Base-by-base conservation (phyloP, 2,329 filamentous ascomycete species). In the Byssoonygena ceratinophila region DNA sequence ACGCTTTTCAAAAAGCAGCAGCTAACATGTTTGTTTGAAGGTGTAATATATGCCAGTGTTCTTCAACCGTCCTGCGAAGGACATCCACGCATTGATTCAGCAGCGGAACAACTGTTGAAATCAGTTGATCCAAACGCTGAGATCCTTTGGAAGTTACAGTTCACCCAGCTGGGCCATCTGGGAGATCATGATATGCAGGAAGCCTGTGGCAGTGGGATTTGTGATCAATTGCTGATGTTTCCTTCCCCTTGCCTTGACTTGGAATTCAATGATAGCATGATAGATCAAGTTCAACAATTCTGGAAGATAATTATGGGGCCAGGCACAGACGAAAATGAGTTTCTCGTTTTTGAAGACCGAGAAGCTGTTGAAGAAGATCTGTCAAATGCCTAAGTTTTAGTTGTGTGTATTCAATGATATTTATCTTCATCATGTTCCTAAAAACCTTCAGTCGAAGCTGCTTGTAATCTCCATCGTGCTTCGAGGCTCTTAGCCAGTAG, bases 311-410 rank as follows among this genome's bases (percentile, higher is more conserved):
- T 89, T 3, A 72, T 79, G 58, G 78, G 76, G 8, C 69, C 71
- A 1, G 74, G 76, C 3, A 71, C 66, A 1, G 71, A 71, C 16
- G 72, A 73, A 16, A 70, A 71, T 16, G 66, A 77, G 41, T 96
- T 92, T 61, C 82, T 96, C 78, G 73, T 77, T 18, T 95, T 95
- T 65, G 78, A 83, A 46, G 85, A 92, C 55, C 77, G 87, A 22
- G 83, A 89, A 63, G 76, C 74, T 12, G 71, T 72, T 25, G 72
- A 69, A 54, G 81, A 85, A 23, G 16, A 20, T 32, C n/a, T 14
- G 36, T 34, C 23, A 25, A 16, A n/a, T 29, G 16, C 23, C 23
- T 44, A 40, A 18, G 31, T 11, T 23, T 18, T 25, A 22, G 18
- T 4, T 12, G n/a, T n/a, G n/a, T n/a, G n/a, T n/a, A n/a, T n/a